Percentiles rank a stretch among this genome's conserved stretches.
Evolutionary conservation across 768 basidiomycete species (phyloP).

Genomic region (Serendipita sp.): DNA sequence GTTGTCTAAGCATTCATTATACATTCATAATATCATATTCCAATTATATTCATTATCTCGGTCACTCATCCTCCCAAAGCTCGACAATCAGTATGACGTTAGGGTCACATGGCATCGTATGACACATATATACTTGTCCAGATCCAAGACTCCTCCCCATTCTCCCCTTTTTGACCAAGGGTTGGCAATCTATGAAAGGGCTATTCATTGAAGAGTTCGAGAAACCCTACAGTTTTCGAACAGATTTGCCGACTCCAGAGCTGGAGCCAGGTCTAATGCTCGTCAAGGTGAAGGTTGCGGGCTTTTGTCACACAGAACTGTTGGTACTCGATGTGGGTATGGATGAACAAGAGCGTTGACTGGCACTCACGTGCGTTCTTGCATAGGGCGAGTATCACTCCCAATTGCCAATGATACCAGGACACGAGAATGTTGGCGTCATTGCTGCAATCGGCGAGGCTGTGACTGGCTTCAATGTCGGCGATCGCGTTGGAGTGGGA

Average conservation of each 20-base stretch:
- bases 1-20: too few relatives aligned
- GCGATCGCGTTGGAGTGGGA: background rate
- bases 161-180: too few relatives aligned
- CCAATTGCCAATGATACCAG: slow-evolving; percentile 4
- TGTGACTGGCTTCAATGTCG: background rate
- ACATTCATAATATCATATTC: too few relatives aligned
- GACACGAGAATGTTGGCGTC: slow-evolving; percentile 7
- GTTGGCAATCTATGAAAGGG: background rate
- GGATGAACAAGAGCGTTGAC: background rate
- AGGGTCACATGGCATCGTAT: too few relatives aligned
- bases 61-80: too few relatives aligned
- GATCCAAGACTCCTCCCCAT: too few relatives aligned
- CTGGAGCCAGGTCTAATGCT: slow-evolving; percentile 3
- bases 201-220: background rate
- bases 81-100: too few relatives aligned
- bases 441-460: slow-evolving; percentile 7
- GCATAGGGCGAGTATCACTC: background rate
- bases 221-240: background rate
- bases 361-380: background rate
- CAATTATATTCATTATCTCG: too few relatives aligned
- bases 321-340: background rate
- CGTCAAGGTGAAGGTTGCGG: slow-evolving; percentile 5
- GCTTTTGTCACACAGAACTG: slow-evolving; percentile 7
- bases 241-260: slow-evolving; percentile 7
- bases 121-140: too few relatives aligned